These are phyloP conservation scores for Porodaedalea pini DNA, from an alignment of 1,284 basidiomycete species.

Conservation along the genomic window DNA sequence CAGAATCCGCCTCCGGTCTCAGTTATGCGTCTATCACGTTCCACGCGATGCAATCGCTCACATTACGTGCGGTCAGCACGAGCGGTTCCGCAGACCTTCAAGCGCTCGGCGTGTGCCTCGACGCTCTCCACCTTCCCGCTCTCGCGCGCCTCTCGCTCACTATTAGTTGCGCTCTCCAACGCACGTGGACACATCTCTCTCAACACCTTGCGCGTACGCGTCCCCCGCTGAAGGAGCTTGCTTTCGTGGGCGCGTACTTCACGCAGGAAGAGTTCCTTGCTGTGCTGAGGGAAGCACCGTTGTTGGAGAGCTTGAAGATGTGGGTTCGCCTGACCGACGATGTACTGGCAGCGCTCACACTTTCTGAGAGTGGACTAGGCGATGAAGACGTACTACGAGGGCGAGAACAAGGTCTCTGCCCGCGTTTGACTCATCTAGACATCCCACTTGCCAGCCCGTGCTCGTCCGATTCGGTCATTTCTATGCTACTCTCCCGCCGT, in stretches of 20 bases:
- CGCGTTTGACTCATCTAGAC: background rate
- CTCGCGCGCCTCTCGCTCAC: background rate
- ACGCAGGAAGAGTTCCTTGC: background rate
- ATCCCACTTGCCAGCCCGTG: constrained; percentile 3
- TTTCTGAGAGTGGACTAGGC: background rate
- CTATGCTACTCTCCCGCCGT: constrained; percentile 1
- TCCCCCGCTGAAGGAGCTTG: background rate
- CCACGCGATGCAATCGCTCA: background rate
- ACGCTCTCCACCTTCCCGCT: background rate
- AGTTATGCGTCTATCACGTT: background rate
- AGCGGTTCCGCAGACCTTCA: background rate
- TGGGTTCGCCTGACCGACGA: background rate
- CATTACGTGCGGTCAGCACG: background rate
- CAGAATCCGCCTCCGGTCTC: background rate
- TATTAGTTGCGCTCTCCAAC: background rate
- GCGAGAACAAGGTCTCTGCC: background rate
- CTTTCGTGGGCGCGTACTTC: background rate
- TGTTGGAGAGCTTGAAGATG: background rate
- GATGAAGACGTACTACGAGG: background rate
- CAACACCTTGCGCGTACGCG: background rate
- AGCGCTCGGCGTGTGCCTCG: background rate
- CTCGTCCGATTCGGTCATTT: background rate
- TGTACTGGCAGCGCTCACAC: background rate
- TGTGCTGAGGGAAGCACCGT: background rate
- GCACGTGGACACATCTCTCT: background rate